Percentiles rank a stretch among this genome's conserved stretches.
These are phyloP conservation scores for Apiospora saccharicola DNA, from an alignment of 2,329 filamentous ascomycete species.

Conservation along the genomic window DNA sequence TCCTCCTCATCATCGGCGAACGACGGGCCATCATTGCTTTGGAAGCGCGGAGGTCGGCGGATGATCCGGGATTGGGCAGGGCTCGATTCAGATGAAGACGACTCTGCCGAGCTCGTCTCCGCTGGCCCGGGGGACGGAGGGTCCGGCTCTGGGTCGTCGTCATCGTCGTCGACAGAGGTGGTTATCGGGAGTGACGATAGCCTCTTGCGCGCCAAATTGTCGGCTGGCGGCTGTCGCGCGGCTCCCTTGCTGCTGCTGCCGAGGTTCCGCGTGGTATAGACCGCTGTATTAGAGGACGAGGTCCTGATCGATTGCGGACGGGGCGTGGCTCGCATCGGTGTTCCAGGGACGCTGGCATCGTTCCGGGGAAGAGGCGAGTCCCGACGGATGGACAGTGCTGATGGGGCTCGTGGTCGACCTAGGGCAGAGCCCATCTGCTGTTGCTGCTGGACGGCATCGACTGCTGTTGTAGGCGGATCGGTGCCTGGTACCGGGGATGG, in stretches of 20 bases:
- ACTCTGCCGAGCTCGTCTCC: slow-evolving; percentile 47
- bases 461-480: slow-evolving; percentile 49
- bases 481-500: slow-evolving; percentile 64
- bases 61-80: slow-evolving; percentile 67
- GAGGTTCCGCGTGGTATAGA: slow-evolving; percentile 44
- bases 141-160: slow-evolving; percentile 45
- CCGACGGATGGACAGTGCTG: slow-evolving; percentile 63
- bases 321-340: slow-evolving; percentile 51
- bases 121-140: slow-evolving; percentile 51
- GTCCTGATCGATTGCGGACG: slow-evolving; percentile 57
- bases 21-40: slow-evolving; percentile 45
- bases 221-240: slow-evolving; percentile 32
- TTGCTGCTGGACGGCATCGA: slow-evolving; percentile 60
- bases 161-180: slow-evolving; percentile 38
- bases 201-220: slow-evolving; percentile 48
- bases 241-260: slow-evolving; percentile 44
- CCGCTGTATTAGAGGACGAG: slow-evolving; percentile 54
- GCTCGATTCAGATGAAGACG: slow-evolving; percentile 50
- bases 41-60: slow-evolving; percentile 63
- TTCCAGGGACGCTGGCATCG: slow-evolving; percentile 53
- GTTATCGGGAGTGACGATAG: slow-evolving; percentile 55
- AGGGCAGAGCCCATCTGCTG: slow-evolving; percentile 58
- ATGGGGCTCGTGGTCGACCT: slow-evolving; percentile 54
- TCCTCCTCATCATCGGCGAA: slow-evolving; percentile 62
- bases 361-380: slow-evolving; percentile 62